These are phyloP conservation scores for Pseudocohnilembus persalinus DNA, from an alignment of 169 alveolate genomes.

Conservation along the genomic window DNA sequence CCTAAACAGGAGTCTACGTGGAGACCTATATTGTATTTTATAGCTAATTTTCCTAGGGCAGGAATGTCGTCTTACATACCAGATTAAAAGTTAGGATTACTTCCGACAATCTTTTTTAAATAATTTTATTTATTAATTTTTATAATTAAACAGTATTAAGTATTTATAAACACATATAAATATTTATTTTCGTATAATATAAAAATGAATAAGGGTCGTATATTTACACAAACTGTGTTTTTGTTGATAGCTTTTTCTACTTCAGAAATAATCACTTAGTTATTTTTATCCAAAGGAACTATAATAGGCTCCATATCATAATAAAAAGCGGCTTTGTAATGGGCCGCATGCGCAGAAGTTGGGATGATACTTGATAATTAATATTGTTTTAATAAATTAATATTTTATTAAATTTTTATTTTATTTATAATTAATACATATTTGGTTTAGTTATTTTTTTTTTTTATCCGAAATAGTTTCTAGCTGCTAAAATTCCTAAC, in stretches of 20 bases:
- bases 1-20: slow-evolving; percentile 89
- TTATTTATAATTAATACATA: slow-evolving; percentile 20
- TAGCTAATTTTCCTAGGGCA: slow-evolving; percentile 64
- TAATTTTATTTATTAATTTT: slow-evolving; percentile 2
- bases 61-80: slow-evolving; percentile 71
- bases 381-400: background rate
- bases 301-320: slow-evolving; percentile 62
- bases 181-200: too few species aligned
- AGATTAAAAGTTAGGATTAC: slow-evolving; percentile 76
- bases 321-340: slow-evolving; percentile 74
- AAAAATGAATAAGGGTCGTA: too few species aligned
- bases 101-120: slow-evolving; percentile 57
- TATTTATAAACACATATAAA: too few species aligned
- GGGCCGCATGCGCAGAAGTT: slow-evolving; percentile 81
- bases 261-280: slow-evolving; percentile 44
- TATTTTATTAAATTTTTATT: too few species aligned
- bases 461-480: slow-evolving; percentile 61
- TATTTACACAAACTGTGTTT: slow-evolving; percentile 67
- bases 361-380: slow-evolving; percentile 45
- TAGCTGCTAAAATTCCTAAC: slow-evolving; percentile 73
- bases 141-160: too few species aligned
- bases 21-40: slow-evolving; percentile 55
- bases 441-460: slow-evolving; percentile 76
- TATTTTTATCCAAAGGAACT: slow-evolving; percentile 45
- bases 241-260: slow-evolving; percentile 53